Conservation (phyloP, 176 grass and related monocot genomes). For the Thinopyrum elongatum region DNA sequence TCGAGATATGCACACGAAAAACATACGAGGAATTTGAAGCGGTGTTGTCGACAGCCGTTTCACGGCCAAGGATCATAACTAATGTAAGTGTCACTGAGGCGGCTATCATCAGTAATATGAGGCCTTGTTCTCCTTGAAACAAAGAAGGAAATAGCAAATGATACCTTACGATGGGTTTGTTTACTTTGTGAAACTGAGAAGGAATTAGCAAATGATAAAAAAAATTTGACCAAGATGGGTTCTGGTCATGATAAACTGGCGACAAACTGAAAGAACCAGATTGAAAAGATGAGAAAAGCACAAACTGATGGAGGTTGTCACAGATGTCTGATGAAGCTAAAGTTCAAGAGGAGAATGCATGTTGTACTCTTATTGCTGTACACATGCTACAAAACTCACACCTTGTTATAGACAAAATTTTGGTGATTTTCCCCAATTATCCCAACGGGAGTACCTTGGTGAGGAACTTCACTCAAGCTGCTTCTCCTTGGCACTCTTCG, state of each 20-base stretch:
- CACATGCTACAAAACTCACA: neutral
- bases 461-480: no score
- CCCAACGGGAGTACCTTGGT: no score
- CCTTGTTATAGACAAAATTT: no score
- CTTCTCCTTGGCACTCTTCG: no score
- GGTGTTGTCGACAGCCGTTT: no score
- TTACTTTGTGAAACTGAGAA: neutral
- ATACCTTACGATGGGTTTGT: neutral
- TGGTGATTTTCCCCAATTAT: no score
- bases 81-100: neutral
- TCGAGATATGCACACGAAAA: no score
- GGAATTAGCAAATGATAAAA: neutral
- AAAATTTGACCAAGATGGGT: neutral
- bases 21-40: no score
- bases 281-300: neutral
- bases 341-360: neutral
- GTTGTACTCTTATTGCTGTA: neutral
- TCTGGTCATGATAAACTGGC: neutral
- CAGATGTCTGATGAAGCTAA: slow-evolving; percentile 20
- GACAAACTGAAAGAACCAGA: slow-evolving; percentile 21
- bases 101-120: neutral
- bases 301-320: neutral
- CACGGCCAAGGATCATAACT: neutral
- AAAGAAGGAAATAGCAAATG: slow-evolving; percentile 23
- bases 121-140: neutral